phyloP scores from a whole-genome alignment of 2,329 filamentous ascomycete genomes.

The Zelopaecilomyces penicillatus region DNA sequence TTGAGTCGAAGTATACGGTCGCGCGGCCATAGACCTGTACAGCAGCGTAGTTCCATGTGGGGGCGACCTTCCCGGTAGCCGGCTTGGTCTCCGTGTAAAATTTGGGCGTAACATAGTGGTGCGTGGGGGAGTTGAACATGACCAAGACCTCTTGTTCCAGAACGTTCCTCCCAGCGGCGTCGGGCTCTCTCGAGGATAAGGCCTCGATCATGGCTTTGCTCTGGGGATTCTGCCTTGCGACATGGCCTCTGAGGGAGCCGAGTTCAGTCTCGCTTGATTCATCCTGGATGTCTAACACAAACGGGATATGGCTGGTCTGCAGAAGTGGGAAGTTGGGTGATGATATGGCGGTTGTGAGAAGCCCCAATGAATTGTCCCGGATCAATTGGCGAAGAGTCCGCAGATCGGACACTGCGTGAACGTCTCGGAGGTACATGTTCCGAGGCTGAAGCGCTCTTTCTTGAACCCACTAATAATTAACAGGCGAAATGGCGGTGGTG shows the following conservation, averaged over 20 bases:
- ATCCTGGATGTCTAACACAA: conserved; percentile 43
- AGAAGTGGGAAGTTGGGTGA: conserved; percentile 41
- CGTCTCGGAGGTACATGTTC: conserved; percentile 49
- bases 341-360: conserved; percentile 53
- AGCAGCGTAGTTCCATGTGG: conserved; percentile 63
- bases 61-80: conserved; percentile 55
- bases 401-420: conserved; percentile 43
- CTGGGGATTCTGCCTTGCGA: conserved; percentile 57
- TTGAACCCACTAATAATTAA: neutral
- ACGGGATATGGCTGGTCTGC: conserved; percentile 54
- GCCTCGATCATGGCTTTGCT: conserved; percentile 50
- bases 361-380: conserved; percentile 50
- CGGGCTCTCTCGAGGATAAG: conserved; percentile 9
- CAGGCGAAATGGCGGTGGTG: too few species aligned
- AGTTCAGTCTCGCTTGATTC: conserved; percentile 31
- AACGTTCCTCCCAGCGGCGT: conserved; percentile 10
- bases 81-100: conserved; percentile 62
- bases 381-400: conserved; percentile 47
- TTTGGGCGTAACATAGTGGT: conserved; percentile 61
- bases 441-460: neutral
- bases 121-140: conserved; percentile 48
- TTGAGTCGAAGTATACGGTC: conserved; percentile 43
- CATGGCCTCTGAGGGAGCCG: conserved; percentile 47
- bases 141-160: conserved; percentile 50
- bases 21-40: conserved; percentile 55